phyloP scores from a whole-genome alignment of 352 stramenopile species.

The Hyphochytrium catenoides region DNA sequence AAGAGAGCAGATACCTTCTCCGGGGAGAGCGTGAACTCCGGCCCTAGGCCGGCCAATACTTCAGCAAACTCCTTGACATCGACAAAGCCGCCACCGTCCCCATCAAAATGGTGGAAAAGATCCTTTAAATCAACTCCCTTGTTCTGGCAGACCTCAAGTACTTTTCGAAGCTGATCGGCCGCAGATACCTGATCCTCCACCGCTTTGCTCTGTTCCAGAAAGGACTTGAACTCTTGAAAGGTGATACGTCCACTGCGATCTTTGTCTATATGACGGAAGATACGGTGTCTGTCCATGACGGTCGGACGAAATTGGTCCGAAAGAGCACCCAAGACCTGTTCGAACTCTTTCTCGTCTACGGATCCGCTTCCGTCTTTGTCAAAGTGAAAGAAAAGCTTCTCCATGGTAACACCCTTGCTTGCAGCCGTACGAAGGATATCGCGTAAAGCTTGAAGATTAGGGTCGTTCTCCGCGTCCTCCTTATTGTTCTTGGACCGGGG shows the following conservation, averaged over 20 bases:
- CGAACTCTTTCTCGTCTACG: slow-evolving; percentile 29
- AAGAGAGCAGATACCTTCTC: slow-evolving; percentile 4
- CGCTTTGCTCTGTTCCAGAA: slow-evolving; percentile 17
- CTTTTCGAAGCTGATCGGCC: too few species aligned
- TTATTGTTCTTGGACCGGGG: too few species aligned
- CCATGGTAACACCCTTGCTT: slow-evolving; percentile 18
- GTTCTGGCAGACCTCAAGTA: too few species aligned
- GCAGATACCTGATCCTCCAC: too few species aligned
- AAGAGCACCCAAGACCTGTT: slow-evolving; percentile 1
- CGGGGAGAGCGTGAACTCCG: background rate
- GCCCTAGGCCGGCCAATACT: slow-evolving; percentile 3
- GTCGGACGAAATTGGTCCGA: too few species aligned
- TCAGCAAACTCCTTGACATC: slow-evolving; percentile 22
- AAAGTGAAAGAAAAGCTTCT: slow-evolving; percentile 38
- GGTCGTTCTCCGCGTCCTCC: slow-evolving; percentile 22
- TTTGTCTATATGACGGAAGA: slow-evolving; percentile 14
- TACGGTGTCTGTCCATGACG: slow-evolving; percentile 7
- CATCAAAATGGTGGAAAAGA: slow-evolving; percentile 37
- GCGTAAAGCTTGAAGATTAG: slow-evolving; percentile 18
- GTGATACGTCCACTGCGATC: slow-evolving; percentile 25
- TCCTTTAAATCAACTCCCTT: slow-evolving; percentile 27
- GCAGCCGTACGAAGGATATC: slow-evolving; percentile 5
- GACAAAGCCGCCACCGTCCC: slow-evolving; percentile 24
- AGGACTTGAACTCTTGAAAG: slow-evolving; percentile 19
- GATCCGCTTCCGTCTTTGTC: slow-evolving; percentile 31